Evolutionary conservation across 192 early-diverging fungal genomes (phyloP).

Genomic region (Backusella mclennaniae): DNA sequence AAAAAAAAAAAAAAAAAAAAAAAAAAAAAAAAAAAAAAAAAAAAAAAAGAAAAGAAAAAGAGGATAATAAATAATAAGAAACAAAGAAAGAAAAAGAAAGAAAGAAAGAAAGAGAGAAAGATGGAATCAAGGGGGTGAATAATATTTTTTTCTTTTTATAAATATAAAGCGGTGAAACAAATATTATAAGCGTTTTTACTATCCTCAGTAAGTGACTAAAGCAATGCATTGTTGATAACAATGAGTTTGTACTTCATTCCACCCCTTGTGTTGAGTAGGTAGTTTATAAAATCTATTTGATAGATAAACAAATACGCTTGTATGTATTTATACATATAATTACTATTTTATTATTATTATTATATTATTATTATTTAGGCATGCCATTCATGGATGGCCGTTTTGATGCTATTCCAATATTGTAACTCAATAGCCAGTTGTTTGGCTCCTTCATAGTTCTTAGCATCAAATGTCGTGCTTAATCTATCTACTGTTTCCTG

Average conservation of each 20-base stretch:
- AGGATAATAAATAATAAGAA: background rate
- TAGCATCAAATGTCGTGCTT: slow-evolving; percentile 51
- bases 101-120: background rate
- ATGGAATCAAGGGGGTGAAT: slow-evolving; percentile 10
- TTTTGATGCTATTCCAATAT: slow-evolving; percentile 69
- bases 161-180: slow-evolving; percentile 8
- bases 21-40: background rate
- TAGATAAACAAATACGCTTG: background rate
- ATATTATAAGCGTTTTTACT: background rate
- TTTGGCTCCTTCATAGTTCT: slow-evolving; percentile 58
- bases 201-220: background rate
- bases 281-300: background rate
- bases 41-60: background rate
- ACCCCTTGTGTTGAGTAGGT: background rate
- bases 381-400: slow-evolving; percentile 57
- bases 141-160: background rate
- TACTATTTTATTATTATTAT: background rate
- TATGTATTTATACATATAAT: background rate
- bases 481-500: slow-evolving; percentile 35
- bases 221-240: slow-evolving; percentile 3
- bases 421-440: slow-evolving; percentile 69
- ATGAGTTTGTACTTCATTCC: background rate
- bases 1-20: no score
- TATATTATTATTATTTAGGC: slow-evolving; percentile 39
- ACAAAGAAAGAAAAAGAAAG: slow-evolving; percentile 10